These are phyloP conservation scores for Pelargonium fulgidum DNA, from an alignment of 441 rosid genomes.

Conservation along the genomic window DNA sequence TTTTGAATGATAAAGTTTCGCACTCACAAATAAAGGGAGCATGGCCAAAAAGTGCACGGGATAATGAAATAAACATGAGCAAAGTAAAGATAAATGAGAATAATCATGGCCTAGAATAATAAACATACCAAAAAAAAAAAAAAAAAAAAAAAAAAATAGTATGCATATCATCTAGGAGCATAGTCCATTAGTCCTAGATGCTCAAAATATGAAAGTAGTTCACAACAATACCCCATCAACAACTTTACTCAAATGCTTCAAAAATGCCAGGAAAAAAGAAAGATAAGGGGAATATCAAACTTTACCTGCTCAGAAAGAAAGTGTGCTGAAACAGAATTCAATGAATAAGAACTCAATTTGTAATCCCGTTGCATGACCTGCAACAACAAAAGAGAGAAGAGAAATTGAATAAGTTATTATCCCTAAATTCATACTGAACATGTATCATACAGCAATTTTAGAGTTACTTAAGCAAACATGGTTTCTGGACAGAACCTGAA, in stretches of 20 bases:
- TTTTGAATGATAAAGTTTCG: too few relatives aligned
- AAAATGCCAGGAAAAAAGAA: not conserved
- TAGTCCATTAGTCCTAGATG: too few relatives aligned
- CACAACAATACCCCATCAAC: too few relatives aligned
- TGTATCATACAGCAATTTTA: slow-evolving; percentile 14
- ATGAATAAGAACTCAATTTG: slow-evolving; percentile 90
- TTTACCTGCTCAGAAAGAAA: slow-evolving; percentile 95
- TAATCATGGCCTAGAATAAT: too few relatives aligned
- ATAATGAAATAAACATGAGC: too few relatives aligned
- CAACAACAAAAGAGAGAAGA: slow-evolving; percentile 20
- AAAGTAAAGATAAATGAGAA: too few relatives aligned
- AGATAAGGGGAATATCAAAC: not conserved
- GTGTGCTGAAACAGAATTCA: slow-evolving; percentile 96
- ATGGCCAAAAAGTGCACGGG: too few relatives aligned
- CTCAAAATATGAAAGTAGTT: too few relatives aligned
- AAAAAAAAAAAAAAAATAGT: too few relatives aligned
- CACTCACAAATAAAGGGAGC: too few relatives aligned
- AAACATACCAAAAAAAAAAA: too few relatives aligned
- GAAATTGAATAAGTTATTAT: slow-evolving; percentile 13
- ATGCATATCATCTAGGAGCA: too few relatives aligned
- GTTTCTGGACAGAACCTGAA: slow-evolving; percentile 53
- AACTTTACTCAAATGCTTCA: not conserved
- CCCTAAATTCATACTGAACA: slow-evolving; percentile 14
- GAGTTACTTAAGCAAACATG: slow-evolving; percentile 22
- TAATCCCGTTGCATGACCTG: slow-evolving; percentile 89